phyloP scores from a whole-genome alignment of 768 basidiomycete genomes.

The Suillus subaureus region DNA sequence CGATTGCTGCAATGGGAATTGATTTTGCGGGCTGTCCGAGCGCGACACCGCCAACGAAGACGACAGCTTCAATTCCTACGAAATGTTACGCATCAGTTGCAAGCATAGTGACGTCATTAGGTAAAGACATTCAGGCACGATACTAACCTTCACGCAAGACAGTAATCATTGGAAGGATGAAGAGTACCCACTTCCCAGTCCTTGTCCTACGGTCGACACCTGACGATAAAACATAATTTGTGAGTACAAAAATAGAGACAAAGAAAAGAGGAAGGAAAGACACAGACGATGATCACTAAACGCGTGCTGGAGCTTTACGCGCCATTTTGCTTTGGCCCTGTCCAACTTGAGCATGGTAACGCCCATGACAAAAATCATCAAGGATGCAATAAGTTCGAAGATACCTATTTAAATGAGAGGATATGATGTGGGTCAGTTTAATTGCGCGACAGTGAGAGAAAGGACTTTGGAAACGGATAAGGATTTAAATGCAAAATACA shows the following conservation, averaged over 20 bases:
- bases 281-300: conserved; percentile 64
- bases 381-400: conserved; percentile 67
- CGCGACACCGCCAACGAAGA: conserved; percentile 94
- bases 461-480: background rate
- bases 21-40: conserved; percentile 79
- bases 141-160: conserved; percentile 84
- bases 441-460: background rate
- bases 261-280: background rate
- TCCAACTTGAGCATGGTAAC: conserved; percentile 96
- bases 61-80: conserved; percentile 81
- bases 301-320: conserved; percentile 80
- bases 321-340: conserved; percentile 92
- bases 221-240: conserved; percentile 13
- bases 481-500: conserved; percentile 23
- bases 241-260: background rate
- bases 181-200: conserved; percentile 83
- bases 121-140: background rate
- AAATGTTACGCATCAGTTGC: background rate
- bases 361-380: conserved; percentile 94
- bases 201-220: conserved; percentile 50
- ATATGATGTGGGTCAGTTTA: background rate
- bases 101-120: background rate
- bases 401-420: conserved; percentile 44
- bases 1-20: conserved; percentile 89
- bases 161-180: conserved; percentile 88